Percentiles rank a stretch among this genome's conserved stretches.
phyloP scores from a whole-genome alignment of 2,329 filamentous ascomycete species.

The Dendrostoma leiphaemia region DNA sequence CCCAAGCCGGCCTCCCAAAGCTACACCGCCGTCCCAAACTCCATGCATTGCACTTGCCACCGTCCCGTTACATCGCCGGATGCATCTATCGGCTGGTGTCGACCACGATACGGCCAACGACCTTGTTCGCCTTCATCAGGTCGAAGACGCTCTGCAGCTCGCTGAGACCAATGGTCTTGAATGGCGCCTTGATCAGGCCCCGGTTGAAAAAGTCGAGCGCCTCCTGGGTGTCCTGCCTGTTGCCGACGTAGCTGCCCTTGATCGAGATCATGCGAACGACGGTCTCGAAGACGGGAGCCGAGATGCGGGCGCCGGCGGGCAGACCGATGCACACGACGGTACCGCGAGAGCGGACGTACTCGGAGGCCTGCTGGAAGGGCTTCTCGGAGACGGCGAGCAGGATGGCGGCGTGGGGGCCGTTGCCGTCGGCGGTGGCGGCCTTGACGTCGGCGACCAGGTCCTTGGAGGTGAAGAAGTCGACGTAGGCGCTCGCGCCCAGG shows the following conservation, averaged over 20 bases:
- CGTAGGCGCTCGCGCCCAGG: conserved; percentile 70
- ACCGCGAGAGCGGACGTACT: conserved; percentile 81
- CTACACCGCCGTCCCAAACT: too few species aligned
- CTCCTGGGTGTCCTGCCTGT: conserved; percentile 82
- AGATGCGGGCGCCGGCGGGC: conserved; percentile 75
- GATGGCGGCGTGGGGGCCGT: conserved; percentile 84
- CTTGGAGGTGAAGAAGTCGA: conserved; percentile 76
- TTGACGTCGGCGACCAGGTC: conserved; percentile 84
- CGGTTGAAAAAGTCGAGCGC: conserved; percentile 85
- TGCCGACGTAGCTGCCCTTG: conserved; percentile 91
- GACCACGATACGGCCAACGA: conserved; percentile 77
- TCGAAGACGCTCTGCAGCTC: conserved; percentile 80
- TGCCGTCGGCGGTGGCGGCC: conserved; percentile 72
- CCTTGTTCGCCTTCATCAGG: conserved; percentile 66
- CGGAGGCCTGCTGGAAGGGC: conserved; percentile 92
- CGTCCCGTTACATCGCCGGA: background rate
- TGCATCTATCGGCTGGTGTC: conserved; percentile 62
- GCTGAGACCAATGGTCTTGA: conserved; percentile 78
- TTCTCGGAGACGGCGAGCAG: conserved; percentile 84
- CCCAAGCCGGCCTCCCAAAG: too few species aligned
- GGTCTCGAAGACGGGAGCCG: conserved; percentile 83
- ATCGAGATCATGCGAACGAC: conserved; percentile 90
- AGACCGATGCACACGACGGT: conserved; percentile 87
- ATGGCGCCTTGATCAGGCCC: conserved; percentile 83
- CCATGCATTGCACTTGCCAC: background rate